Evolutionary conservation across 1,139 yeast genomes (phyloP).

Genomic region (Tardiomyces blankii): DNA sequence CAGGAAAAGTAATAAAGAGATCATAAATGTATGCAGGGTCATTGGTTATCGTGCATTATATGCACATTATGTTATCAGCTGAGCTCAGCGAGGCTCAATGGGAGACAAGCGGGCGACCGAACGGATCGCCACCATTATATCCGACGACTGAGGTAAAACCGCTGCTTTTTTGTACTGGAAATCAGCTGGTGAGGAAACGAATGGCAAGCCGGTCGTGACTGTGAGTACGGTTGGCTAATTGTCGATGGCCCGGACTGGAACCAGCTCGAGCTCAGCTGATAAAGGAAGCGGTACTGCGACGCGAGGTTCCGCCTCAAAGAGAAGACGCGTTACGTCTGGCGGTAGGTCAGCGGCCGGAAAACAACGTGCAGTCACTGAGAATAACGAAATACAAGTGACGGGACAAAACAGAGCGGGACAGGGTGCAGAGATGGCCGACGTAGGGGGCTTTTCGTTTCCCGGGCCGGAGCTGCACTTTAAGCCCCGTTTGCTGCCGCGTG

Average conservation of each 20-base stretch:
- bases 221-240: not conserved
- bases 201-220: not conserved
- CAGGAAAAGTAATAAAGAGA: no score
- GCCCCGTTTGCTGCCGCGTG: conserved; percentile 1
- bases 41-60: no score
- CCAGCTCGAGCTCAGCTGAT: not conserved
- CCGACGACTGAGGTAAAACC: no score
- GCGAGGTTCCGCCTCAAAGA: not conserved
- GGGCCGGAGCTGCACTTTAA: conserved; percentile 8
- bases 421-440: not conserved
- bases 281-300: not conserved
- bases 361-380: not conserved
- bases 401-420: no score
- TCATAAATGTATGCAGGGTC: no score
- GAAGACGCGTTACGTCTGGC: not conserved
- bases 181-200: not conserved
- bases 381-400: not conserved
- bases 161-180: no score
- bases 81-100: no score
- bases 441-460: conserved; percentile 5
- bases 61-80: no score
- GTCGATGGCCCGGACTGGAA: not conserved
- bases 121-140: no score
- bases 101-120: no score
- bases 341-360: not conserved